Evolutionary conservation across 164 flowering plant species (phyloP).

Genomic region (Liriodendron chinense): DNA sequence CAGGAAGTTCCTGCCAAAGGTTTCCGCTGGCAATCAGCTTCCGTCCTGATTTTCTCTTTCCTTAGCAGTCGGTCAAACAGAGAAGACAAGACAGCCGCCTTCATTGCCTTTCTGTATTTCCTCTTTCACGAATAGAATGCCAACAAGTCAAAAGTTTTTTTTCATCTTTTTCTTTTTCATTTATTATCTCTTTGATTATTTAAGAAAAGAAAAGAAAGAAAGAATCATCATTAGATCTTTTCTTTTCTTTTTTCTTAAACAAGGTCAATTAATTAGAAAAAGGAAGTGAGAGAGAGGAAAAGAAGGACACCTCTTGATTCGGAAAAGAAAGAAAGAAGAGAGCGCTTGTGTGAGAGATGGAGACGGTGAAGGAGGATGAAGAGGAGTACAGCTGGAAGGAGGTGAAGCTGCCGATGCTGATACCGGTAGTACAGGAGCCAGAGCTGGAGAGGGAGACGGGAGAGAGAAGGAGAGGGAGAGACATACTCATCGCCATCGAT

Average conservation of each 20-base stretch:
- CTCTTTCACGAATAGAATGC: too few species aligned
- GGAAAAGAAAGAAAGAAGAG: background rate
- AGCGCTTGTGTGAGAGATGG: conserved; percentile 29
- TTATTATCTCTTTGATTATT: too few species aligned
- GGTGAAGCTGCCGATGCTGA: conserved; percentile 57
- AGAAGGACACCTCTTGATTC: background rate
- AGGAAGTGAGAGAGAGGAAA: background rate
- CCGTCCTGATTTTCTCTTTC: too few species aligned
- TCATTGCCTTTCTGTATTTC: too few species aligned
- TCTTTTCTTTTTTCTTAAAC: background rate
- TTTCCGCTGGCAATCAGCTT: too few species aligned
- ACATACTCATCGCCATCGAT: conserved; percentile 74
- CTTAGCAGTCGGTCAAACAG: too few species aligned
- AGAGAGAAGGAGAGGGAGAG: conserved; percentile 75
- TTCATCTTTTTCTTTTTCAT: too few species aligned
- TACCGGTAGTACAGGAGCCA: conserved; percentile 50
- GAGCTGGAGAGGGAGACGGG: conserved; percentile 79
- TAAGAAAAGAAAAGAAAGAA: too few species aligned
- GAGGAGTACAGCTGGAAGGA: conserved; percentile 67
- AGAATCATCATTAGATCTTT: too few species aligned
- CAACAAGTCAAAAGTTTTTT: too few species aligned
- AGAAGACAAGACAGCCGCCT: too few species aligned
- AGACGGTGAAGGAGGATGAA: conserved; percentile 53
- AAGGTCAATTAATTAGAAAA: background rate
- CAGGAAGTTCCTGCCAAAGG: too few species aligned